Conservation (phyloP, 176 grass and related monocot genomes). For the Dendrocalamus sinicus region DNA sequence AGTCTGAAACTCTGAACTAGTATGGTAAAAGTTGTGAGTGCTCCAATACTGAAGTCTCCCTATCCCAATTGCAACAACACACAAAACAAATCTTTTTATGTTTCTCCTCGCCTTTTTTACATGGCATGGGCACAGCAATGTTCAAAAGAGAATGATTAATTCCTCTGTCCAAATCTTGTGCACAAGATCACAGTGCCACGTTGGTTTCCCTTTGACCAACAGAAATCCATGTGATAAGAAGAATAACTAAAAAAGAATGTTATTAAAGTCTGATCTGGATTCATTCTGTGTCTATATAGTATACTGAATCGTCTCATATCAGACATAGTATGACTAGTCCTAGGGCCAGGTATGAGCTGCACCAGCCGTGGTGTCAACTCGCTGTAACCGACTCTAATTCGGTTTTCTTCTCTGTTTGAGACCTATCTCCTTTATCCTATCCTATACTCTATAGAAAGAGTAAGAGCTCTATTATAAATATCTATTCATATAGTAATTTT, state of each 20-base stretch:
- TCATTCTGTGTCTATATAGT: too few species aligned
- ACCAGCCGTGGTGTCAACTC: too few species aligned
- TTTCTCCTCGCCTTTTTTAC: not conserved
- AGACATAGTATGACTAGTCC: too few species aligned
- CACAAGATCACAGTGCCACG: constrained; percentile 41
- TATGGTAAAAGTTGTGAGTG: not conserved
- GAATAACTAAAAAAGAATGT: not conserved
- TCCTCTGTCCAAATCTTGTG: constrained; percentile 35
- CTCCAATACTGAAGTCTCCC: not conserved
- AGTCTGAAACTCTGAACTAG: not conserved
- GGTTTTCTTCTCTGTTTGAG: too few species aligned
- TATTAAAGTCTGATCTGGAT: too few species aligned
- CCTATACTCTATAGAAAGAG: too few species aligned
- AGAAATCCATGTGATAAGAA: constrained; percentile 51
- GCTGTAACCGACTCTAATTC: too few species aligned
- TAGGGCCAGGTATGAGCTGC: too few species aligned
- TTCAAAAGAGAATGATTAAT: constrained; percentile 24
- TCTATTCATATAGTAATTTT: too few species aligned
- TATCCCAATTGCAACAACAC: constrained; percentile 5
- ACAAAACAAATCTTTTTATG: not conserved
- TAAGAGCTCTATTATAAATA: too few species aligned
- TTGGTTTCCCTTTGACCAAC: constrained; percentile 41
- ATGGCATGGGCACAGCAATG: constrained; percentile 30
- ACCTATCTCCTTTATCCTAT: too few species aligned
- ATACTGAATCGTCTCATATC: too few species aligned